Evolutionary conservation across 1,139 yeast species (phyloP).

Genomic region (Saccharomycopsis hybrid): DNA sequence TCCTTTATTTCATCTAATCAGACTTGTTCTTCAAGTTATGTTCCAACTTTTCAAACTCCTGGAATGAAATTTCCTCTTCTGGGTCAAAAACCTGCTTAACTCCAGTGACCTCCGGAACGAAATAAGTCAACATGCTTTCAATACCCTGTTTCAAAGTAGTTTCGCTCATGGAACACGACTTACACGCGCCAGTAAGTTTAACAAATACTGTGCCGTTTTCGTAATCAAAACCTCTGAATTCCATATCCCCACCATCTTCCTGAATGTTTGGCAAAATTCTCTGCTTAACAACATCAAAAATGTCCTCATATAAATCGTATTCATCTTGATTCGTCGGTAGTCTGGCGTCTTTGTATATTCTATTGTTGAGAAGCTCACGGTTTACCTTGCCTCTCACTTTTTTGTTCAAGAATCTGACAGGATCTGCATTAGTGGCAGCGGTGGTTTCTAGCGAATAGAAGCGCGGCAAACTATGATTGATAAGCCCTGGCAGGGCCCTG

Average conservation of each 20-base stretch:
- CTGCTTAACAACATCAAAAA: slow-evolving; percentile 53
- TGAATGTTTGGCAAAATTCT: slow-evolving; percentile 61
- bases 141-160: slow-evolving; percentile 78
- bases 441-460: slow-evolving; percentile 2
- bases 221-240: slow-evolving; percentile 63
- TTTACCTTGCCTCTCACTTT: slow-evolving; percentile 6
- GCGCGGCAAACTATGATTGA: slow-evolving; percentile 1
- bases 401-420: neutral
- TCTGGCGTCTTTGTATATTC: slow-evolving; percentile 19
- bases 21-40: slow-evolving; percentile 22
- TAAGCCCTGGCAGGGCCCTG: too few relatives aligned
- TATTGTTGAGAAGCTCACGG: slow-evolving; percentile 8
- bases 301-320: slow-evolving; percentile 33
- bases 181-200: slow-evolving; percentile 77
- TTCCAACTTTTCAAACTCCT: slow-evolving; percentile 67
- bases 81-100: slow-evolving; percentile 63
- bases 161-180: slow-evolving; percentile 69
- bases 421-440: neutral
- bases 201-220: slow-evolving; percentile 65
- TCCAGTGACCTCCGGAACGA: slow-evolving; percentile 73
- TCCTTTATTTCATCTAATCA: too few relatives aligned
- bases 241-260: slow-evolving; percentile 83
- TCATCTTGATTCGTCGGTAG: slow-evolving; percentile 18
- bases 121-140: slow-evolving; percentile 78
- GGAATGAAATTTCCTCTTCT: slow-evolving; percentile 54